These are phyloP conservation scores for Cubamyces sp. DNA, from an alignment of 768 basidiomycete species.

Conservation along the genomic window DNA sequence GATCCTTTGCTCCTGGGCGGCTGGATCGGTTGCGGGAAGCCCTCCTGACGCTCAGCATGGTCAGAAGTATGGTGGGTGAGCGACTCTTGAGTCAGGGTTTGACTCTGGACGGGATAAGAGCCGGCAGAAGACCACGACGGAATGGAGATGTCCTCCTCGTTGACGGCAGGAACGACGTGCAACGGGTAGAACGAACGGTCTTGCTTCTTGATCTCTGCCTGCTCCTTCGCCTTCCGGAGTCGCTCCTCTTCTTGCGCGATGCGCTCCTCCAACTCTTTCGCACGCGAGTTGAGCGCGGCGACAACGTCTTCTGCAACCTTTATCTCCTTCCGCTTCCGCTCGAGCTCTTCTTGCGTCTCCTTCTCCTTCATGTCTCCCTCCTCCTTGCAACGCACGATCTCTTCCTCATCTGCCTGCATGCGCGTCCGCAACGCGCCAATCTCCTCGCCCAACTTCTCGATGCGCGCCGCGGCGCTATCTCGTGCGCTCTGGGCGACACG, in stretches of 20 bases:
- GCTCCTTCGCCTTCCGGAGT: slow-evolving; percentile 60
- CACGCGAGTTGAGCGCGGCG: slow-evolving; percentile 61
- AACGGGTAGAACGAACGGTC: slow-evolving; percentile 43
- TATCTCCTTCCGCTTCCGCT: slow-evolving; percentile 57
- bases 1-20: slow-evolving; percentile 21
- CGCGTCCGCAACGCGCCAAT: slow-evolving; percentile 59
- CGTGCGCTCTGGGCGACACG: slow-evolving; percentile 67
- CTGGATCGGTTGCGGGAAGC: slow-evolving; percentile 26
- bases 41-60: slow-evolving; percentile 22
- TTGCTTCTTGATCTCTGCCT: slow-evolving; percentile 53
- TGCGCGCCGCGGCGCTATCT: slow-evolving; percentile 61
- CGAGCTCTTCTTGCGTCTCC: slow-evolving; percentile 45
- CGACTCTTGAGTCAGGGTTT: slow-evolving; percentile 20
- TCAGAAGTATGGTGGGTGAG: slow-evolving; percentile 26
- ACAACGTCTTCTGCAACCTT: slow-evolving; percentile 70
- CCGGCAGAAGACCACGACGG: slow-evolving; percentile 25
- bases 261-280: slow-evolving; percentile 74
- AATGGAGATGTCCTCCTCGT: slow-evolving; percentile 26
- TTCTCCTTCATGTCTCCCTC: slow-evolving; percentile 28
- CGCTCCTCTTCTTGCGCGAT: slow-evolving; percentile 65
- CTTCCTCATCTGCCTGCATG: slow-evolving; percentile 56
- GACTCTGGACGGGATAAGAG: slow-evolving; percentile 9
- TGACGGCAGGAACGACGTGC: slow-evolving; percentile 31
- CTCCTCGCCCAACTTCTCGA: slow-evolving; percentile 64
- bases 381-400: slow-evolving; percentile 39